Conservation (phyloP, 2,329 filamentous ascomycete genomes). For the Ceratocystis destructans region DNA sequence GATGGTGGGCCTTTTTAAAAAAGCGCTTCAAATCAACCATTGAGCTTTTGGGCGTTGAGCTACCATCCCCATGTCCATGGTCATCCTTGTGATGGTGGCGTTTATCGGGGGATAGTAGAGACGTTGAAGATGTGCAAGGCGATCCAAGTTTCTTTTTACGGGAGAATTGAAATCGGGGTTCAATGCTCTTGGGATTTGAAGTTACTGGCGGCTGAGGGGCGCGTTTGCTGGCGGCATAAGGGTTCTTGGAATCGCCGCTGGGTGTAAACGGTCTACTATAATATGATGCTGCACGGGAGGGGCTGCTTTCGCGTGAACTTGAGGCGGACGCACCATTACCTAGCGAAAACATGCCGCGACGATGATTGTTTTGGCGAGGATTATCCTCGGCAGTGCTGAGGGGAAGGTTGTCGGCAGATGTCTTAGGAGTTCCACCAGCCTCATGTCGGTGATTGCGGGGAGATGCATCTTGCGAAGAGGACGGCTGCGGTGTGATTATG, state of each 20-base stretch:
- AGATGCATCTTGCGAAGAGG: slow-evolving; percentile 40
- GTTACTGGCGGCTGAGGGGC: slow-evolving; percentile 48
- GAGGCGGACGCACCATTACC: slow-evolving; percentile 40
- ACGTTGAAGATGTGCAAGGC: slow-evolving; percentile 39
- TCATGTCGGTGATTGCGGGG: slow-evolving; percentile 30
- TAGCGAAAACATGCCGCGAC: slow-evolving; percentile 41
- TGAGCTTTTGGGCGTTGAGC: slow-evolving; percentile 46
- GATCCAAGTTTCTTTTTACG: slow-evolving; percentile 55
- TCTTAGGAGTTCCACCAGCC: slow-evolving; percentile 31
- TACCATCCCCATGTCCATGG: slow-evolving; percentile 20
- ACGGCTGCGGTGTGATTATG: slow-evolving; percentile 57
- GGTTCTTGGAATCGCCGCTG: slow-evolving; percentile 65
- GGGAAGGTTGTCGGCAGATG: slow-evolving; percentile 28
- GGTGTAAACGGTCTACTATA: slow-evolving; percentile 68
- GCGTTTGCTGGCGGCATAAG: slow-evolving; percentile 71
- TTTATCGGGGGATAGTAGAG: slow-evolving; percentile 35
- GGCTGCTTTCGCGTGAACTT: slow-evolving; percentile 47
- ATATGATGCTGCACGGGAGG: slow-evolving; percentile 48
- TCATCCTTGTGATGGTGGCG: slow-evolving; percentile 27
- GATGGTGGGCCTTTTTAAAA: slow-evolving; percentile 59
- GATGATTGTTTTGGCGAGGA: slow-evolving; percentile 28
- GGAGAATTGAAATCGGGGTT: slow-evolving; percentile 74
- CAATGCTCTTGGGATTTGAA: slow-evolving; percentile 42
- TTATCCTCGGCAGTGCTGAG: slow-evolving; percentile 11
- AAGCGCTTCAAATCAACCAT: slow-evolving; percentile 97